Conservation (phyloP, 441 rosid genomes). For the Breynia disticha region DNA sequence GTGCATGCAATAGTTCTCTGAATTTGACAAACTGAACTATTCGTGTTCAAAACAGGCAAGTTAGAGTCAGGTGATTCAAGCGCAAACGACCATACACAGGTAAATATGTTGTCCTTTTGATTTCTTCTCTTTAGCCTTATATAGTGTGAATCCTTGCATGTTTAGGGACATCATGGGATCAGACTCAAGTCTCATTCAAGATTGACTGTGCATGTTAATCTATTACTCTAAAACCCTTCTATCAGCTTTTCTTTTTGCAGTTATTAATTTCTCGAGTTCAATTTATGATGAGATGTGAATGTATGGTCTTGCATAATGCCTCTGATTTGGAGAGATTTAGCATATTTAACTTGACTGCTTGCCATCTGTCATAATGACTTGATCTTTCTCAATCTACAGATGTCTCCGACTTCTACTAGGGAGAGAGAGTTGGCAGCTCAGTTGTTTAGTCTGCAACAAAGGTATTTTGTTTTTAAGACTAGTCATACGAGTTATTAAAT, state of each 20-base stretch:
- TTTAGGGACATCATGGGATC: too few species aligned
- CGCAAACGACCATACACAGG: conserved; percentile 56
- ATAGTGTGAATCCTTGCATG: too few species aligned
- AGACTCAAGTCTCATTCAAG: too few species aligned
- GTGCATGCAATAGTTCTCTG: background rate
- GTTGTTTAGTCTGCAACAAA: conserved; percentile 62
- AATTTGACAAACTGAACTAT: conserved; percentile 13
- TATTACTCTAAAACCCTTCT: too few species aligned
- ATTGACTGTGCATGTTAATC: too few species aligned
- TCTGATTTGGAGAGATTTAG: too few species aligned
- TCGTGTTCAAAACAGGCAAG: conserved; percentile 42
- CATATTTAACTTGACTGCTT: background rate
- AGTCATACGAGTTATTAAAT: conserved; percentile 1
- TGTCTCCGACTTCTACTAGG: conserved; percentile 36
- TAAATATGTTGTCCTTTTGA: conserved; percentile 11
- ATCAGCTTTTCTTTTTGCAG: too few species aligned
- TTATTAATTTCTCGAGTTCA: too few species aligned
- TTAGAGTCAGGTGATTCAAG: conserved; percentile 43
- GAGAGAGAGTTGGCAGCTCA: conserved; percentile 74
- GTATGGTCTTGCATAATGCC: too few species aligned
- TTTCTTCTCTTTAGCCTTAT: too few species aligned
- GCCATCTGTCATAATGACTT: background rate
- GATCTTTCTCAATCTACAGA: conserved; percentile 32
- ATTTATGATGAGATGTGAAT: too few species aligned
- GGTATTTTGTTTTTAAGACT: conserved; percentile 30